Base-by-base conservation (phyloP, 352 stramenopile species). In the Bremia lactucae region DNA sequence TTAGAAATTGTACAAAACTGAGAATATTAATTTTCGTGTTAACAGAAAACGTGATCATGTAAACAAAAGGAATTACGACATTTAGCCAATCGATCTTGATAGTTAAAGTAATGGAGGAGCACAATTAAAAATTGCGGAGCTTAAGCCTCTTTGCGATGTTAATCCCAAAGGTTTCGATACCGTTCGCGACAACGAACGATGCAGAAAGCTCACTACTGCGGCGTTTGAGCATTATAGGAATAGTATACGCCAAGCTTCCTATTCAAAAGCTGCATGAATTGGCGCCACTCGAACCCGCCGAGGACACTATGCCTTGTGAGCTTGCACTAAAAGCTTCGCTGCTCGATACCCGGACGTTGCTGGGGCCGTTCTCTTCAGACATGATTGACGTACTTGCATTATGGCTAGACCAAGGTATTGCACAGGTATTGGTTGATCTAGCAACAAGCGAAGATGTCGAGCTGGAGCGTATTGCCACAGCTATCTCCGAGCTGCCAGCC, bases 361-460 rank as follows among this genome's bases (percentile, higher is more conserved):
- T 85, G 2, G 79, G 79, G 18, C 75, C 75, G 10, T 91, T 91
- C 46, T 38, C 50, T 0, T 35, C 51, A 18, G 57, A 69, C 7
- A 85, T 80, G 61, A 66, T 87, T 13, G 72, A 77, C 7, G 36
- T 42, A 4, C 50, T 81, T 2, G 59, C 66, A 36, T 49, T 36
- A 23, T 91, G 76, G 76, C 62, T 91, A 29, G 72, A 91, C 35
- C 57, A 91, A 16, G 74, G 78, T 7, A 40, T 68, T 1, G 29
- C 51, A 2, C 74, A 76, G 29, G 69, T 81, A 36, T 49, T 91
- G 16, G 59, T 91, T 15, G 48, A 69, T 2, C 68, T 61, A 11
- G 45, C 52, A 1, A 71, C 59, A 9, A 68, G 36, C 19, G 59
- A 80, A 18, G 68, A 85, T 28, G 43, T 34, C 6, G 68, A 72